Percentiles rank a stretch among this genome's conserved stretches.
phyloP scores from a whole-genome alignment of 257 asterid species.

The Fraxinus excelsior region DNA sequence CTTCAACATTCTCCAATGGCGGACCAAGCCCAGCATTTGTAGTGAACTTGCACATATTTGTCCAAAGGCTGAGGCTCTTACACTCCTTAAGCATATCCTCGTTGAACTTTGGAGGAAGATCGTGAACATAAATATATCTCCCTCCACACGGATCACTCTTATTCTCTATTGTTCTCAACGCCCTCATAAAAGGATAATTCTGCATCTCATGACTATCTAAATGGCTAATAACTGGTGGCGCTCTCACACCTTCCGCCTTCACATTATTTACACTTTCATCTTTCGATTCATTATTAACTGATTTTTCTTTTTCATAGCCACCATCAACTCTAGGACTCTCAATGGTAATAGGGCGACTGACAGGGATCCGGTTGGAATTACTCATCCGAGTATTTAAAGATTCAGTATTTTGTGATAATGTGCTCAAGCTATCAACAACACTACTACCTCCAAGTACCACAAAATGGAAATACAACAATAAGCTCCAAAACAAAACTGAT shows the following conservation, averaged over 20 bases:
- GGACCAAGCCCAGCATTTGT: conserved; percentile 61
- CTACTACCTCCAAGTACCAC: conserved; percentile 40
- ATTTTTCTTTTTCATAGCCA: conserved; percentile 9
- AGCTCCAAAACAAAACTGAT: conserved; percentile 64
- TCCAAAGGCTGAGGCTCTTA: conserved; percentile 52
- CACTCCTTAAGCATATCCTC: conserved; percentile 62
- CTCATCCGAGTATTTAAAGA: conserved; percentile 17
- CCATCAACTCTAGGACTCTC: conserved; percentile 15
- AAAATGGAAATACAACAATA: conserved; percentile 60
- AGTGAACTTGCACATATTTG: conserved; percentile 59
- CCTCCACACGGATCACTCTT: conserved; percentile 86
- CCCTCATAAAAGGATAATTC: conserved; percentile 64
- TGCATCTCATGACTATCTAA: conserved; percentile 23
- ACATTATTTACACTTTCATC: conserved; percentile 11
- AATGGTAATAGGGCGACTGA: conserved; percentile 13
- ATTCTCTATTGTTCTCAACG: conserved; percentile 63
- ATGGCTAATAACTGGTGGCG: conserved; percentile 9
- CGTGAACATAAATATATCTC: conserved; percentile 51
- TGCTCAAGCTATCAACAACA: conserved; percentile 30
- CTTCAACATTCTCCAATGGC: conserved; percentile 47
- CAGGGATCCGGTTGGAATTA: conserved; percentile 23
- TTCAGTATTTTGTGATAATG: conserved; percentile 26
- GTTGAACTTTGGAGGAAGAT: conserved; percentile 54
- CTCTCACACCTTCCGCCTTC: background rate
- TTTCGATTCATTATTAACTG: conserved; percentile 8